Base-by-base conservation (phyloP, 768 basidiomycete genomes). In the Pleurotus salmoneostramineus region DNA sequence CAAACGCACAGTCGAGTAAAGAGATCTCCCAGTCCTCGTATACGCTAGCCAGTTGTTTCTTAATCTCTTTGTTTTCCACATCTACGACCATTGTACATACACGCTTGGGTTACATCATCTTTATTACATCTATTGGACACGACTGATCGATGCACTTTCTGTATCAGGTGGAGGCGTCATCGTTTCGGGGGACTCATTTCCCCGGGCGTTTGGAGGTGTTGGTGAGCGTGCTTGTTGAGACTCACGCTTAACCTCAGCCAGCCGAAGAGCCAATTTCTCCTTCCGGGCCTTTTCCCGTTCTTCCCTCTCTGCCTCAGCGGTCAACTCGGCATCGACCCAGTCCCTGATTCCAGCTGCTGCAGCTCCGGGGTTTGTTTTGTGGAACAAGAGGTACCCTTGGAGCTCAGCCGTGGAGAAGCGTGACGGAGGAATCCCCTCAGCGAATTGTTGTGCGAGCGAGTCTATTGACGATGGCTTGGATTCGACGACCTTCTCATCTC, bases 371-470 rank as follows among this genome's bases (percentile, higher is more conserved):
- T 74, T 61, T 47, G 69, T 72, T 61, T 81, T 80, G 59, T 73
- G 72, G 7, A 66, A 63, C 5, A 87, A 71, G 10, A 87, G 71
- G 66, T 78, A 87, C 0, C 83, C 83, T 63, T 87, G 85, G 2
- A 88, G 71, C 56, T 85, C 82, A 0, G 86, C 84, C 0, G 82
- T 80, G 33, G 82, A 81, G 63, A 85, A 82, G 57, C 77, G 74
- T 47, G 76, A 62, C 8, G 74, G 67, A 0, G 85, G 83, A 21
- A 87, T 67, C 2, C 58, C 58, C 0, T 65, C 60, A 0, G 77
- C 71, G 63, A 85, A 87, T 31, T 65, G 46, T 3, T 64, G 57
- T 0, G 81, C 77, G n/a, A 82, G 74, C 8, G 63, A 48, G 6
- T 59, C 7, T 43, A 78, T 50, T 7, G 3, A 21, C 12, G 31